These are phyloP conservation scores for Phialocephala subalpina DNA, from an alignment of 2,329 filamentous ascomycete genomes.

Conservation along the genomic window DNA sequence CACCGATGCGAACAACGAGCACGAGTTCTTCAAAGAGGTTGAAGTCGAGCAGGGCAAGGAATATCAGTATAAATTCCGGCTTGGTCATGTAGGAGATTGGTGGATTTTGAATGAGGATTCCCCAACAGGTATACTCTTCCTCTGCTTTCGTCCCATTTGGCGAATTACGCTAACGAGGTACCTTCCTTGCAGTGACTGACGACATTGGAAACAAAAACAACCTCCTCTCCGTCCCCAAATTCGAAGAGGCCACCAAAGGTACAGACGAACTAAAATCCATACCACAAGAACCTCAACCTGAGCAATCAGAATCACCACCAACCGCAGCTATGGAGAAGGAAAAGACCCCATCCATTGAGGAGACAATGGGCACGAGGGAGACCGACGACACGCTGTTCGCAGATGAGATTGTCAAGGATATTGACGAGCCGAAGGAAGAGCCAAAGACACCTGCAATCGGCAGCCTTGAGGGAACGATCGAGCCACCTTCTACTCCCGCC, in stretches of 20 bases:
- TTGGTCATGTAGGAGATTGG: constrained; percentile 69
- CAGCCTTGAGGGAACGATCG: background rate
- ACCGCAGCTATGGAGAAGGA: constrained; percentile 2
- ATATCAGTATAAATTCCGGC: constrained; percentile 79
- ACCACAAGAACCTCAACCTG: constrained; percentile 1
- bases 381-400: constrained; percentile 24
- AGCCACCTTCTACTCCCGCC: constrained; percentile 21
- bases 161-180: constrained; percentile 17
- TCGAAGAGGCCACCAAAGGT: constrained; percentile 14
- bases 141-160: background rate
- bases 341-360: constrained; percentile 16
- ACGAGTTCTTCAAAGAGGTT: constrained; percentile 65
- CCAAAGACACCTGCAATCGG: constrained; percentile 6
- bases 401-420: constrained; percentile 27
- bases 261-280: constrained; percentile 11
- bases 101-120: constrained; percentile 73
- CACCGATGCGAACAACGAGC: constrained; percentile 58
- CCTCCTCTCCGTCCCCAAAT: constrained; percentile 48
- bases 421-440: constrained; percentile 10
- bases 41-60: constrained; percentile 62
- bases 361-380: constrained; percentile 27
- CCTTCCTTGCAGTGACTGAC: constrained; percentile 52
- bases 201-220: constrained; percentile 62
- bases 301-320: background rate
- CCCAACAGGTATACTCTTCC: constrained; percentile 59